Evolutionary conservation across 208 protist genomes (phyloP), one percentile per base, ranked within the genome.

Genomic region (Acanthamoeba healyi): DNA sequence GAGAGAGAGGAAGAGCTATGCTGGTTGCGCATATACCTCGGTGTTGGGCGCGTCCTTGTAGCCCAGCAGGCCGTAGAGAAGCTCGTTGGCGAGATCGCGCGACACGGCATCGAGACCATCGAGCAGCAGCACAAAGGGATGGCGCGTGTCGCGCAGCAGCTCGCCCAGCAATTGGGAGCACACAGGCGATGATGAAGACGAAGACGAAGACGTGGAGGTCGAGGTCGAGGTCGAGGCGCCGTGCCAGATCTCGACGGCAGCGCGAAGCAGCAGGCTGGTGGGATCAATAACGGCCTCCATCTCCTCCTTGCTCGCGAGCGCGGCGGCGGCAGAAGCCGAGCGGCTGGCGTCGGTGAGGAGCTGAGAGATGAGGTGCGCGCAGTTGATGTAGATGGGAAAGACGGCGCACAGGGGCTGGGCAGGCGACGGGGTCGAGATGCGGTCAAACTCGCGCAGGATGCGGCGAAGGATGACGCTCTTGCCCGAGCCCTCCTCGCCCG

Each of bases 331-430:
- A 24, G 26, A 15, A n/a, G 56, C 56, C 12, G 56, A 15, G 26
- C 36, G 14, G 29, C 36, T 42, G 26, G 29, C n/a, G 67, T 77
- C 67, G 29, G 2, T 42, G 67, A 77, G 67, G 6, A 77, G 67
- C 14, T 42, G 36, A 7, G 67, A 77, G 32, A 77, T 77, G 67
- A 77, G 67, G 32, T 77, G 67, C 1, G 67, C 29, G 67, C 67
- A 77, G 67, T 77, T 19, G 67, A 77, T 77, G 67, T 77, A 77
- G 67, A 77, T 19, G 32, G 67, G 67, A 22, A 77, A 77, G 67
- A 22, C n/a, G 29, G 67, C 36, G 67, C 36, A 32, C 10, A 77
- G 67, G 14, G 67, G 67, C 67, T 42, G 67, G 34, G 67, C 36
- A 32, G 67, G 34, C 29, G 67, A 77, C 29, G 67, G 67, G 7